phyloP scores from a whole-genome alignment of 139 green algal genomes.

The Helicosporidium sp. region DNA sequence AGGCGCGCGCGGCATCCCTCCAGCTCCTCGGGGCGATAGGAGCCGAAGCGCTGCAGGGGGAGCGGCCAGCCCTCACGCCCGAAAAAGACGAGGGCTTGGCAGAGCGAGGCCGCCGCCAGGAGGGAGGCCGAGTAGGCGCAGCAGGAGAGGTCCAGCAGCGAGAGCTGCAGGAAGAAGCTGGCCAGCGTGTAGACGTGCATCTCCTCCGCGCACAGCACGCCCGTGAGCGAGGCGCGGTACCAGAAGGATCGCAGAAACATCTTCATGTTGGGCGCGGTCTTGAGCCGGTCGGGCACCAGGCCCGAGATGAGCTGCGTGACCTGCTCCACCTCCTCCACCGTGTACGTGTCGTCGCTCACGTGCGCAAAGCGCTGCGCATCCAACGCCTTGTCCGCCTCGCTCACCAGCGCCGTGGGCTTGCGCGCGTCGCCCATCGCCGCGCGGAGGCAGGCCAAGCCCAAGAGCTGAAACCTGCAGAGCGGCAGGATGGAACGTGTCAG shows the following conservation, averaged over 20 bases:
- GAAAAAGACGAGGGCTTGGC: constrained; percentile 20
- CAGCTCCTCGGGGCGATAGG: constrained; percentile 24
- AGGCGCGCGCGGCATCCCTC: constrained; percentile 1
- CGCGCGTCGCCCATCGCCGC: constrained; percentile 26
- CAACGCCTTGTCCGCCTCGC: constrained; percentile 9
- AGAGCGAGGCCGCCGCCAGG: constrained; percentile 26
- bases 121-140: constrained; percentile 11
- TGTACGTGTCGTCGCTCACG: constrained; percentile 30
- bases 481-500: constrained; percentile 1
- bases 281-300: constrained; percentile 7
- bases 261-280: constrained; percentile 27
- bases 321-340: constrained; percentile 23
- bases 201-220: constrained; percentile 14
- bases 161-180: constrained; percentile 39
- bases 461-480: constrained; percentile 36
- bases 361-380: constrained; percentile 27
- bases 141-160: constrained; percentile 25
- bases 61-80: constrained; percentile 20
- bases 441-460: constrained; percentile 32
- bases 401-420: background rate
- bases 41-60: constrained; percentile 24
- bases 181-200: constrained; percentile 44
- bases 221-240: constrained; percentile 20
- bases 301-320: constrained; percentile 22
- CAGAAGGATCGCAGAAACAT: constrained; percentile 39